Base-by-base conservation (phyloP, 495 filamentous ascomycete genomes). In the Penicillium verhagenii region DNA sequence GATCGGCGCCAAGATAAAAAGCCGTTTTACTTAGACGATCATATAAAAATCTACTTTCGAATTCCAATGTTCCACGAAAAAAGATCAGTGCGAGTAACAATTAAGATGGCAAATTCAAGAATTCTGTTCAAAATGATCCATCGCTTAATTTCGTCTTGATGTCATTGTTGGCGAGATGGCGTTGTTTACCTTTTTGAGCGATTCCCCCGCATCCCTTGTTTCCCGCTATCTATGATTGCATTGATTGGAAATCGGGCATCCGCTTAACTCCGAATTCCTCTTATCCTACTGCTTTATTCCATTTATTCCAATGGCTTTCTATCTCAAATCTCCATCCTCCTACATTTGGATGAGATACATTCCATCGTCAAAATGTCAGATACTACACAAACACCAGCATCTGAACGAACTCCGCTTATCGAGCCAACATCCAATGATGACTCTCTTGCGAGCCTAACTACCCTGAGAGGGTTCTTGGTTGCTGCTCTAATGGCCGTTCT, bases 401-500 rank as follows among this genome's bases (percentile, higher is more conserved):
- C 72, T 11, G 64, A 70, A 35, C 63, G 59, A 14, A 64, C 64
- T 5, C 60, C 64, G 9, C 64, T 72, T 23, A 44, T 56, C 29
- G 54, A 56, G 19, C 23, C 56, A 18, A 28, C 28, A 14, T 9
- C 49, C 21, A 26, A 55, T 10, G 21, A 55, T 47, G 54, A 64
- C 19, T 35, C 45, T 11, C 49, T n/a, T 0, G 46, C 38, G 1
- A 20, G 21, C 13, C 9, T 66, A 10, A 57, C 56, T 40, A 21
- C 53, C 20, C 13, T 43, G 1, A 47, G 63, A 35, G 60, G 56
- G 21, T 24, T 58, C 40, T 37, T 23, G 4, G 61, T 64, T 10
- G 33, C 52, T 1, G 14, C 52, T 14, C 49, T 54, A 2, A 66
- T 69, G 63, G 56, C 56, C 2, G n/a, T 66, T 11, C 42, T 69